Percentiles rank a stretch among this genome's conserved stretches.
Evolutionary conservation across 1,139 yeast species (phyloP).

Genomic region (Yamadazyma diddensiae): DNA sequence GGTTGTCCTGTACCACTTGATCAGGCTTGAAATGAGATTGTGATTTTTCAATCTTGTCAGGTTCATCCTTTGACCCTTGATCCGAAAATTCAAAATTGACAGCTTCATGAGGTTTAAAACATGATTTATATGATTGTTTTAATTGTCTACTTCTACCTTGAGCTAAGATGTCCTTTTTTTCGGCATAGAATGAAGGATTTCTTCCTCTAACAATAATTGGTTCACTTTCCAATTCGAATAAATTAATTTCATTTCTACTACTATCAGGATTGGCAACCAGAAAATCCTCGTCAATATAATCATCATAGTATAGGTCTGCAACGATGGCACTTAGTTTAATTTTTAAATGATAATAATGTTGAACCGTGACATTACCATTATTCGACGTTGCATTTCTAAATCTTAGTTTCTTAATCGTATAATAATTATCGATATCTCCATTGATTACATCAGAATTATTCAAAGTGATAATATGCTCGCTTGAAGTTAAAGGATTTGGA

Average conservation of each 20-base stretch:
- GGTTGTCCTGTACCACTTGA: background rate
- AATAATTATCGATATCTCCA: conserved; percentile 31
- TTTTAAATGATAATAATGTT: conserved; percentile 53
- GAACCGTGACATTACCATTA: conserved; percentile 56
- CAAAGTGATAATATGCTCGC: conserved; percentile 31
- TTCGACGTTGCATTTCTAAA: conserved; percentile 65
- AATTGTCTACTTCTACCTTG: conserved; percentile 24
- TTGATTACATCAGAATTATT: conserved; percentile 23
- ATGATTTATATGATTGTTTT: conserved; percentile 20
- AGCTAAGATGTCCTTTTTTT: conserved; percentile 49
- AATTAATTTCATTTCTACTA: conserved; percentile 32
- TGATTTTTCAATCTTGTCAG: background rate
- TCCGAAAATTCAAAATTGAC: conserved; percentile 10
- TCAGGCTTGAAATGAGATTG: background rate
- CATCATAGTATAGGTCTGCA: conserved; percentile 44
- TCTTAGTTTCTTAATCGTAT: conserved; percentile 45
- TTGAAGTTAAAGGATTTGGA: conserved; percentile 20
- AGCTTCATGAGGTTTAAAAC: conserved; percentile 10
- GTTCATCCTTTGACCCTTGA: too few species aligned
- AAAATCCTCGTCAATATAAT: conserved; percentile 35
- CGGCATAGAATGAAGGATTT: conserved; percentile 62
- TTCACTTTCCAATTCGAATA: conserved; percentile 37
- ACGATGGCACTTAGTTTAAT: conserved; percentile 45
- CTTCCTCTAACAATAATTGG: conserved; percentile 66
- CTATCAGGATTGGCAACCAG: conserved; percentile 17